A percentile compares a stretch with the other conserved stretches of the same genome.
Conservation (phyloP, 2,329 filamentous ascomycete genomes). For the Aspergillus sergii region DNA sequence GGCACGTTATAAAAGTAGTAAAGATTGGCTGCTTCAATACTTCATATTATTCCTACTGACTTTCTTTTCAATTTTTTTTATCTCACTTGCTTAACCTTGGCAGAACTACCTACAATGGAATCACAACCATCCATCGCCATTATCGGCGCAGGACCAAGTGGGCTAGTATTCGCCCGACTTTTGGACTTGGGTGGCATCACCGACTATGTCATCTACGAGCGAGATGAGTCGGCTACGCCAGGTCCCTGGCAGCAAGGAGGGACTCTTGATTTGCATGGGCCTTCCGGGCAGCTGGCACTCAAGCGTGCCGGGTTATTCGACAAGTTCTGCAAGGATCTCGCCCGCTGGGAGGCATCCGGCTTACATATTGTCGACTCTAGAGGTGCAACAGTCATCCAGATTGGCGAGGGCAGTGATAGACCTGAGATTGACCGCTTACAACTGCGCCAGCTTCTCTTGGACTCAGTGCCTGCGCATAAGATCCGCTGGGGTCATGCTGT, state of each 20-base stretch:
- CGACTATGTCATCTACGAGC: conserved; percentile 24
- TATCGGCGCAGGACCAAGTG: conserved; percentile 25
- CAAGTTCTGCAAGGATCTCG: conserved; percentile 20
- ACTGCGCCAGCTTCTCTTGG: conserved; percentile 40
- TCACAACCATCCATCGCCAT: conserved; percentile 21
- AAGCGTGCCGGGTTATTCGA: conserved; percentile 25
- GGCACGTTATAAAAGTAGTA: neutral
- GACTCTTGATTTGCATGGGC: conserved; percentile 23
- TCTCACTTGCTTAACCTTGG: rapidly evolving
- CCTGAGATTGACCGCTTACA: conserved; percentile 47
- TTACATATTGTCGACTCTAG: conserved; percentile 2
- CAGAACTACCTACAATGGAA: neutral
- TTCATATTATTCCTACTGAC: neutral
- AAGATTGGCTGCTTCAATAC: neutral
- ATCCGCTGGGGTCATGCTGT: conserved; percentile 35
- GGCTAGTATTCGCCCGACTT: conserved; percentile 23
- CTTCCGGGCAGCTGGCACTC: conserved; percentile 24
- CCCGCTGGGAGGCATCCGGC: conserved; percentile 19
- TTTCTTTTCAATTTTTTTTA: neutral
- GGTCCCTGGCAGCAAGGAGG: conserved; percentile 19
- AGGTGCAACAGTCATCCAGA: neutral
- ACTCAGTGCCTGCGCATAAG: conserved; percentile 33
- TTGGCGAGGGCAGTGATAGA: conserved; percentile 29
- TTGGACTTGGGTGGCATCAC: conserved; percentile 19
- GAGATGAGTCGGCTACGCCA: conserved; percentile 12